Evolutionary conservation across 352 stramenopile species (phyloP), one percentile per base, ranked within the genome.

Genomic region (Globisporangium nunn): DNA sequence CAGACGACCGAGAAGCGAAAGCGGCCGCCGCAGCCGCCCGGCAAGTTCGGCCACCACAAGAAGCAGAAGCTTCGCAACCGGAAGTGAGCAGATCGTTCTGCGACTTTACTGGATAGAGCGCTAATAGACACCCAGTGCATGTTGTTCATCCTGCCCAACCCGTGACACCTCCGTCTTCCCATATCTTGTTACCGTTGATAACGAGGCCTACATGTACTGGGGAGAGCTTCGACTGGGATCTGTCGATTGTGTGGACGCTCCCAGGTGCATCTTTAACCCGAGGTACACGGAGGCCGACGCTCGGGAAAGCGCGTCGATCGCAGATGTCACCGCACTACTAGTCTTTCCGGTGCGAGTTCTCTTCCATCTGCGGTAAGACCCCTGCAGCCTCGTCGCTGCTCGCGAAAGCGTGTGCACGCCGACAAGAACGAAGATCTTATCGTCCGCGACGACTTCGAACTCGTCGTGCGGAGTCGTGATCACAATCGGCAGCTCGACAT

Each of bases 371-470:
- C 61, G 68, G 39, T 78, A 81, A 50, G 69, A 66, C 14, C 72
- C 63, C 53, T 92, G 84, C 17, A 94, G 86, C 10, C 57, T 65
- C 6, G 57, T 62, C 1, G 78, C 76, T 6, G 84, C 84, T 23
- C 81, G 74, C n/a, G 86, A 62, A 7, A 94, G 63, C 4, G 82
- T 91, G 56, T 91, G 78, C 28, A 75, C 68, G 47, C 84, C 84
- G 33, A 90, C 75, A 28, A 94, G 64, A 41, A 94, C 73, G n/a
- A 86, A 88, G 3, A 94, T 30, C 4, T 61, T 54, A 63, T 94
- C 84, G 35, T 57, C 75, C 43, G 60, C 66, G 3, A 75, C 52
- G 39, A 94, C 78, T 14, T 78, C 28, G 6, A 91, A 70, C 29
- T 71, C 50, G 3, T 67, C 66, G 48, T 78, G 74, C 6, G 81